These are phyloP conservation scores for Euphorbia tirucalli DNA, from an alignment of 345 rosid species.

Conservation along the genomic window DNA sequence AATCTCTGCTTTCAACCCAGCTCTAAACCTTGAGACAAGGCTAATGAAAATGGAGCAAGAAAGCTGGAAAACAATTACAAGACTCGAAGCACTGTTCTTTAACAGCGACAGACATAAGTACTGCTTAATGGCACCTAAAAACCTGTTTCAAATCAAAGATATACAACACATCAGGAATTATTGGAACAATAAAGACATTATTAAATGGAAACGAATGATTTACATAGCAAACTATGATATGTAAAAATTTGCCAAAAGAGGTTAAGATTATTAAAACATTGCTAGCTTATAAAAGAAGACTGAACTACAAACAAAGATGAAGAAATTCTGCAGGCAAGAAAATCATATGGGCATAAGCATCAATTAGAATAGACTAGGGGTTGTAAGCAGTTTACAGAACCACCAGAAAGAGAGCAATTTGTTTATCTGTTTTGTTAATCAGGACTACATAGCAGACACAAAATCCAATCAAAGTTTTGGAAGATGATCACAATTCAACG, in stretches of 20 bases:
- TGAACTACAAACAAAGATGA: background rate
- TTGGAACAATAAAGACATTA: background rate
- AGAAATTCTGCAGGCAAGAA: background rate
- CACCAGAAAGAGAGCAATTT: background rate
- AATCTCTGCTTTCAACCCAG: constrained; percentile 99
- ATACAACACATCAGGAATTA: constrained; percentile 1
- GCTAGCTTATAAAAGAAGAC: background rate
- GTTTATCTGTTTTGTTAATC: too few relatives aligned
- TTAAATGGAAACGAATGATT: background rate
- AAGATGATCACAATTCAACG: background rate
- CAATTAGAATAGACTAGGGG: background rate
- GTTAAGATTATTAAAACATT: background rate
- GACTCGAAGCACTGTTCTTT: constrained; percentile 95
- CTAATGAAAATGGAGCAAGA: constrained; percentile 99
- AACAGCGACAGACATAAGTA: constrained; percentile 87
- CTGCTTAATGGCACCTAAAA: constrained; percentile 97
- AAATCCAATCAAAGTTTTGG: background rate
- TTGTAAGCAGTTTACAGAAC: background rate
- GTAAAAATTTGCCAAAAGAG: background rate
- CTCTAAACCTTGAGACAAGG: constrained; percentile 93
- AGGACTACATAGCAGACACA: too few relatives aligned
- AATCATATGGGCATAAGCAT: background rate
- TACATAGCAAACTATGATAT: background rate
- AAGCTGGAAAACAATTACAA: constrained; percentile 98
- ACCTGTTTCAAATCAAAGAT: constrained; percentile 55